Conservation (phyloP, 129 eudicot species). For the sunflower (Helianthus annuus) region HanXRQr2.0-SUNRISE NC_035440.2:46469711-46470210, state of each 20-base stretch:
- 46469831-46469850: not conserved
- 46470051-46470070: not conserved
- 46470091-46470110: not conserved
- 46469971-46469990: not conserved
- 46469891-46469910: not conserved
- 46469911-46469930: not conserved
- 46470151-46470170: not conserved
- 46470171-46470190: not conserved
- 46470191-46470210: constrained; percentile 4
- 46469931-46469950: not conserved
- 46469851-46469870: not conserved
- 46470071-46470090: not conserved
- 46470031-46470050: constrained; percentile 8
- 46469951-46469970: not conserved
- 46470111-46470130: not conserved
- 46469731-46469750: no score
- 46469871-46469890: not conserved
- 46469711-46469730: no score
- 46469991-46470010: not conserved
- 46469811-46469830: not conserved
- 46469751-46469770: no score
- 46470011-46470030: not conserved
- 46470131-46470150: not conserved
- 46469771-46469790: no score
- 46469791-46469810: no score